Percentiles rank a stretch among this genome's conserved stretches.
phyloP scores from a whole-genome alignment of 2,329 filamentous ascomycete genomes.

The Dothideomycetes sp. region DNA sequence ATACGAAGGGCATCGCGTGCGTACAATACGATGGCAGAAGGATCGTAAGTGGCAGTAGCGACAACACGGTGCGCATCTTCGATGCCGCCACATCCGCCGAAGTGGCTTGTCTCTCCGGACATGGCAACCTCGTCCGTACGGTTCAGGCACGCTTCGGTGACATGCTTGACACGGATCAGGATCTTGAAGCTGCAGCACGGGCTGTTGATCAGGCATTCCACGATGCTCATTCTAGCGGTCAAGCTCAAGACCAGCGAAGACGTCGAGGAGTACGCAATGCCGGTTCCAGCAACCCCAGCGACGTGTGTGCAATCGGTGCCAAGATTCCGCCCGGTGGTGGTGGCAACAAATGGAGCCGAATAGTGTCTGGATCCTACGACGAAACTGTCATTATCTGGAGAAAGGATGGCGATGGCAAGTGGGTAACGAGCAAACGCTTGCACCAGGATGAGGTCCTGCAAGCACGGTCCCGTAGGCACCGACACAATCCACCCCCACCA shows the following conservation, averaged over 20 bases:
- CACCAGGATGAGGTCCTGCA: constrained; percentile 17
- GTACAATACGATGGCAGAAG: constrained; percentile 91
- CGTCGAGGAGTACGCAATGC: constrained; percentile 43
- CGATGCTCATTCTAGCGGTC: constrained; percentile 39
- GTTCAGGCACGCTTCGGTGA: constrained; percentile 94
- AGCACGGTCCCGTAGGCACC: constrained; percentile 1
- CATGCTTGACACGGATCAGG: constrained; percentile 64
- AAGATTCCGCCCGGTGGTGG: constrained; percentile 86
- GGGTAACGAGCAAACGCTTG: constrained; percentile 61
- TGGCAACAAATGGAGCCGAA: constrained; percentile 80
- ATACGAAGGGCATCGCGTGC: constrained; percentile 92
- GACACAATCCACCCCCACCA: constrained; percentile 1
- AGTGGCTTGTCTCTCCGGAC: constrained; percentile 75
- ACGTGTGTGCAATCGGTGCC: constrained; percentile 70
- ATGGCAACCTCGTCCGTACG: constrained; percentile 77
- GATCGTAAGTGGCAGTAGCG: constrained; percentile 91
- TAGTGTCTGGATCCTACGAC: constrained; percentile 94
- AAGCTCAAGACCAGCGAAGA: constrained; percentile 21
- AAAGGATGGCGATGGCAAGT: constrained; percentile 66
- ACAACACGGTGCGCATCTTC: constrained; percentile 92
- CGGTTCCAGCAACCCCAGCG: constrained; percentile 62
- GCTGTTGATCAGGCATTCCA: constrained; percentile 65
- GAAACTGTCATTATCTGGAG: constrained; percentile 94
- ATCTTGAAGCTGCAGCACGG: constrained; percentile 62
- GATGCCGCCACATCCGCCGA: constrained; percentile 77